Evolutionary conservation across 2,329 filamentous ascomycete genomes (phyloP), one percentile per base, ranked within the genome.

Genomic region (Eutypella sp.): DNA sequence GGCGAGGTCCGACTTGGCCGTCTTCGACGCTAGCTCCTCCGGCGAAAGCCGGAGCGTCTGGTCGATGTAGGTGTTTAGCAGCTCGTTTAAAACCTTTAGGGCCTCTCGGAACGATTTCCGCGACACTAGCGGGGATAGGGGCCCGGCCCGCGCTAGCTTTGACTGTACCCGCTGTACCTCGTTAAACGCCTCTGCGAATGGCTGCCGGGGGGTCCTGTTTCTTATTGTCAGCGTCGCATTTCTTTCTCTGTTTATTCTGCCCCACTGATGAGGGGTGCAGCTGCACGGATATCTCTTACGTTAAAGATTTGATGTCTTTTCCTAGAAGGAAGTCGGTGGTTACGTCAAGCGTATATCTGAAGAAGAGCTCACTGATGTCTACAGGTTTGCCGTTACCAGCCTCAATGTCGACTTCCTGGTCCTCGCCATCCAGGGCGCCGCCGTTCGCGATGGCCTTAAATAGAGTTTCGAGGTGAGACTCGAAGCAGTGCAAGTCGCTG

Each of bases 311-410:
- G 18, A 91, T 84, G 51, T 86, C 86, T 49, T 82, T 74, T 3
- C 91, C 91, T 2, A 96, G 78, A 23, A 96, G 70, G 62, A 96
- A 96, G 56, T 95, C 87, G 0, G 90, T 96, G 2, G 88, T 82
- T 7, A 87, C 84, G 65, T 96, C 91, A 23, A 96, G 75, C 0
- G 89, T 91, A 59, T 84, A 85, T n/a, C 87, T 77, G 71, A 89
- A 95, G 67, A 96, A 85, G 45, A 95, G 72, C 49, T 90, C 81
- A 52, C 81, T 78, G 8, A 92, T 79, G 56, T 95, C 81, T 24
- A 92, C 71, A 9, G 79, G 73, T 40, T 70, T 71, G 65, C 87
- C 66, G 69, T 84, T 72, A 75, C 84, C 62, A 72, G 72, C 44
- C 69, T 79, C 58, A 70, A 79, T 51, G 62, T 87, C 82, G 58